Evolutionary conservation across 805 yeast species (phyloP), one percentile per base, ranked within the genome.

Genomic region (Nakazawaea populi): DNA sequence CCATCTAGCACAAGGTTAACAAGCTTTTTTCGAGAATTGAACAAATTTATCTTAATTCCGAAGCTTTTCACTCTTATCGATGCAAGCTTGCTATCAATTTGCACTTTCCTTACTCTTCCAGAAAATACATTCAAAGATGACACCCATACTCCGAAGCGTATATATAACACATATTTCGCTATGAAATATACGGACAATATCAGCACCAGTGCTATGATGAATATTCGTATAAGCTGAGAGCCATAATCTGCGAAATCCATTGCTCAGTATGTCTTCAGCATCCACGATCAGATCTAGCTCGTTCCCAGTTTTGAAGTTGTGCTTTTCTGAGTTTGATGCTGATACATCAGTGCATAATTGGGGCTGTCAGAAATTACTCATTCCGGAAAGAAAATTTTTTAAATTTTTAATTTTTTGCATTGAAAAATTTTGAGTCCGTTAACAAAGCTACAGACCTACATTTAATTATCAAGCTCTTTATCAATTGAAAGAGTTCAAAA

Each of bases 101-200:
- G 52, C 5, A 64, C 30, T 4, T 54, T 49, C 42, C 52, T 47
- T 6, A 65, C 30, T 38, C 56, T 57, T 50, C 62, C 48, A 10
- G 56, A 49, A 31, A 68, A 60, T 0, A 66, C 62, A 44, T 68
- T 64, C 44, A 67, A 42, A 39, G 55, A 55, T 4, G 66, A 64
- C 11, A 66, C 54, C 8, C 59, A 54, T 4, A 68, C 45, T 0
- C 71, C 70, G 39, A 63, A 55, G 1, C 46, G 32, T 36, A 49
- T 56, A 31, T 14, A 14, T 5, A 49, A 5, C 10, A 44, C 18
- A 12, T 18, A 44, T 34, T 44, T 49, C n/a, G 12, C 5, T 4
- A 44, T 4, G 28, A 39, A 5, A 44, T 44, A 44, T 24, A 44
- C 42, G 35, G 42, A 27, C 14, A 35, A 7, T 7, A 44, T 7